Percentiles rank a stretch among this genome's conserved stretches.
These are phyloP conservation scores for Russula foetens DNA, from an alignment of 768 basidiomycete genomes.

Conservation along the genomic window DNA sequence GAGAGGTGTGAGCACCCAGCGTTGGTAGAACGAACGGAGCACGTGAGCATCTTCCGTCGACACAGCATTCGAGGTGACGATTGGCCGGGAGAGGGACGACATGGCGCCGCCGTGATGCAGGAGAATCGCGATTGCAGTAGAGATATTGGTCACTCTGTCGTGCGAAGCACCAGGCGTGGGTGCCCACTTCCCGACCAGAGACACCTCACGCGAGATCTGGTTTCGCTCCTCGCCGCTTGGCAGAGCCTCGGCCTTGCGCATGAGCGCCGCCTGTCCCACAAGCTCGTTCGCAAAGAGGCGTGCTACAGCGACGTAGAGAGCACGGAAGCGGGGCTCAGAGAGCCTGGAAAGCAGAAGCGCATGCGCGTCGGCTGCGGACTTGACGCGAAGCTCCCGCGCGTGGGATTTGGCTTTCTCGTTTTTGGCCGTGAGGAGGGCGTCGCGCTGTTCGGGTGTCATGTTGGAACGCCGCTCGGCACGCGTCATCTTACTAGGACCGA, in stretches of 20 bases:
- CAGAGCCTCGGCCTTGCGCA: slow-evolving; percentile 32
- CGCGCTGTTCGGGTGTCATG: background rate
- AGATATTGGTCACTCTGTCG: slow-evolving; percentile 55
- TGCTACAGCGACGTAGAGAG: slow-evolving; percentile 55
- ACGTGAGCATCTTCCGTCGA: slow-evolving; percentile 30
- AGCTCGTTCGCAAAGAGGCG: slow-evolving; percentile 51
- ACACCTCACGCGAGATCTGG: slow-evolving; percentile 35
- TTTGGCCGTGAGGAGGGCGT: background rate
- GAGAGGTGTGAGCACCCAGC: slow-evolving; percentile 51
- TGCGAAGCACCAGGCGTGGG: slow-evolving; percentile 52
- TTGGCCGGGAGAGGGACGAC: slow-evolving; percentile 1
- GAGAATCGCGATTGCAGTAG: slow-evolving; percentile 52
- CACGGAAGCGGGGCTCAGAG: slow-evolving; percentile 42
- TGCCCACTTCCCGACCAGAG: slow-evolving; percentile 64
- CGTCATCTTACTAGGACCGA: background rate
- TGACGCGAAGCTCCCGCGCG: slow-evolving; percentile 20
- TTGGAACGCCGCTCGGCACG: slow-evolving; percentile 23
- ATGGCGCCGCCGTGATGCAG: slow-evolving; percentile 34
- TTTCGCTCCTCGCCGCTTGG: slow-evolving; percentile 24
- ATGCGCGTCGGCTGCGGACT: slow-evolving; percentile 25
- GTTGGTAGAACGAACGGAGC: slow-evolving; percentile 51
- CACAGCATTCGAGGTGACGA: slow-evolving; percentile 27
- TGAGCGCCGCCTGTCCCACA: slow-evolving; percentile 36
- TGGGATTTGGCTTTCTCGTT: slow-evolving; percentile 16
- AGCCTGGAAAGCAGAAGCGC: slow-evolving; percentile 36